Evolutionary conservation across 1,139 yeast genomes (phyloP).

Genomic region (Blastobotrys ciferrii): DNA sequence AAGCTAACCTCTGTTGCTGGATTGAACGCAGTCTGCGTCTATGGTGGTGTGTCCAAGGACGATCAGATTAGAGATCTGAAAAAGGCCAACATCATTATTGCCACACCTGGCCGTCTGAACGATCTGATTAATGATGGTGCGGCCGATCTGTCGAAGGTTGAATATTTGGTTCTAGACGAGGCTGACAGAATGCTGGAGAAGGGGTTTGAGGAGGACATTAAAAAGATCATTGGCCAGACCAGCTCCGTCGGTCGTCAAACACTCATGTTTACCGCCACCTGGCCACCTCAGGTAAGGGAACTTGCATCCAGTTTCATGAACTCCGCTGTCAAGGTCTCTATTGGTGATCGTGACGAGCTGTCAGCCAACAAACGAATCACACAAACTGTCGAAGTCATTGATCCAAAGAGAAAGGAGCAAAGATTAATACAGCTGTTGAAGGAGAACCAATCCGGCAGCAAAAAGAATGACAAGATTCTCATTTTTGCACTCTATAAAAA

Average conservation of each 20-base stretch:
- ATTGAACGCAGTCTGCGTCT: slow-evolving; percentile 76
- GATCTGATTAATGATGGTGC: slow-evolving; percentile 90
- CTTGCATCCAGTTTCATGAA: slow-evolving; percentile 82
- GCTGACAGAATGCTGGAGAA: slow-evolving; percentile 98
- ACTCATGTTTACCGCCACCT: slow-evolving; percentile 84
- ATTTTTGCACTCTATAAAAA: slow-evolving; percentile 94
- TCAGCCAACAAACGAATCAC: slow-evolving; percentile 91
- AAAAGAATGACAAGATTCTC: slow-evolving; percentile 70
- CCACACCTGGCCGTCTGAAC: slow-evolving; percentile 94
- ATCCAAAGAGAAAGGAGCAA: slow-evolving; percentile 78
- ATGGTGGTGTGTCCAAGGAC: slow-evolving; percentile 97
- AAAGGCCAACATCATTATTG: slow-evolving; percentile 75
- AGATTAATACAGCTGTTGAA: slow-evolving; percentile 67
- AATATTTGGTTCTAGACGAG: slow-evolving; percentile 88
- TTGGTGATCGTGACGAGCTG: slow-evolving; percentile 92
- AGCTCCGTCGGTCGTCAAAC: slow-evolving; percentile 61
- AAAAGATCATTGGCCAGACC: slow-evolving; percentile 65
- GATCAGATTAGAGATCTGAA: slow-evolving; percentile 74
- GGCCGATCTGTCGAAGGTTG: slow-evolving; percentile 62
- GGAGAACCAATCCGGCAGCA: slow-evolving; percentile 68
- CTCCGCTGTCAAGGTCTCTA: slow-evolving; percentile 78
- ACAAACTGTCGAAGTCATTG: slow-evolving; percentile 90
- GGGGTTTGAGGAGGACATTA: slow-evolving; percentile 96
- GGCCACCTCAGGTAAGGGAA: slow-evolving; percentile 92
- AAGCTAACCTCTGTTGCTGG: slow-evolving; percentile 61